Evolutionary conservation across 139 green algal genomes (phyloP), one percentile per base, ranked within the genome.

Genomic region (Chlamydomonas applanata): DNA sequence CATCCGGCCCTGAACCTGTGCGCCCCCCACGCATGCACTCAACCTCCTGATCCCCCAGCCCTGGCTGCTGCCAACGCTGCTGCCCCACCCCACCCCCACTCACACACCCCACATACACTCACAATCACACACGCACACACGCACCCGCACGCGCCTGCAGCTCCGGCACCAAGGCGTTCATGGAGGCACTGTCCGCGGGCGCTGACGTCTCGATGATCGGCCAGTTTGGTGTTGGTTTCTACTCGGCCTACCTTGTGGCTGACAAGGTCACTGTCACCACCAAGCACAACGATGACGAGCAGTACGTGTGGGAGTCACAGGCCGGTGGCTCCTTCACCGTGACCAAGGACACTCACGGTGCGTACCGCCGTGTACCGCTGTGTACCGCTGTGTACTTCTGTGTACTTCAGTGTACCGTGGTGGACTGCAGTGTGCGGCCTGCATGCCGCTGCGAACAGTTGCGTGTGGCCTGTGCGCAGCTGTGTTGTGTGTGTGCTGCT

Each of bases 191-290:
- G 22, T 92, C 89, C 22, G 96, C 96, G 7, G 96, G 96, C 73
- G 96, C 96, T 11, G 96, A 99, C 80, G 94, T 99, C 40, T 93
- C 89, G 68, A 99, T 99, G 96, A 99, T 99, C 75, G 96, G 96
- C 34, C 96, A 99, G 91, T 99, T 99, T 76, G 96, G 96, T 61
- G 96, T 99, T 27, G 96, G 96, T 69, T 99, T 99, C 88, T 99
- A 99, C 90, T 98, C 94, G 0, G 94, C 96, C 34, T 99, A 99
- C 90, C 91, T 99, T 3, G 95, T 99, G 20, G 96, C 96, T 25
- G 96, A 99, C 80, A 91, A 86, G 81, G 84, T 66, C 24, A 93
- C 87, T 4, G 92, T 96, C 33, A 75, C 88, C 14, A 96, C 95
- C 80, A 99, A 99, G 94, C 91, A 99, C 92, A 99, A 99, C 77